A percentile compares a stretch with the other conserved stretches of the same genome.
phyloP scores from a whole-genome alignment of 495 filamentous ascomycete species.

The Podospora didyma region DNA sequence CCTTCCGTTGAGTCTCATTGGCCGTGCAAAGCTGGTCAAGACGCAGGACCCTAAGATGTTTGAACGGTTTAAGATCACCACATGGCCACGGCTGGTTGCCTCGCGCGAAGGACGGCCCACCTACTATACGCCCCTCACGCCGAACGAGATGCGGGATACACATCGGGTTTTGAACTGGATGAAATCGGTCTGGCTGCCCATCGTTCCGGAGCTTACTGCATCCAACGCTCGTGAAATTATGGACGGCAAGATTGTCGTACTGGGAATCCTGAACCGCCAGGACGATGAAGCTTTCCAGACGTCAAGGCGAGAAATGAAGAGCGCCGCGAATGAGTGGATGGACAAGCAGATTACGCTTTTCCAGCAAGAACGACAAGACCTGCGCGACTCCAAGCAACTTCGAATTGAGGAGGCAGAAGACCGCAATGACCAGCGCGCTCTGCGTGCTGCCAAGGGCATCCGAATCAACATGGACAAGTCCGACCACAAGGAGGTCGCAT shows the following conservation, averaged over 20 bases:
- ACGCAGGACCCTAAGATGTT: slow-evolving; percentile 69
- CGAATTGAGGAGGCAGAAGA: slow-evolving; percentile 96
- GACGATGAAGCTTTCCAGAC: slow-evolving; percentile 72
- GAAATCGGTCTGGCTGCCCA: slow-evolving; percentile 94
- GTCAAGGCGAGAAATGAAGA: slow-evolving; percentile 87
- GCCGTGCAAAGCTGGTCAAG: slow-evolving; percentile 87
- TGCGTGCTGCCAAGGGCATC: slow-evolving; percentile 87
- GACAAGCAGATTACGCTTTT: slow-evolving; percentile 88
- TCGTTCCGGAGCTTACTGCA: slow-evolving; percentile 90
- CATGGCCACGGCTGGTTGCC: slow-evolving; percentile 87
- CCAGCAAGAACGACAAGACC: slow-evolving; percentile 84
- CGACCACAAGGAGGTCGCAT: slow-evolving; percentile 82
- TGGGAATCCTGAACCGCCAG: slow-evolving; percentile 81
- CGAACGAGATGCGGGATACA: slow-evolving; percentile 85
- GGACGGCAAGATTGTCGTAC: slow-evolving; percentile 86
- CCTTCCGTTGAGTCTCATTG: slow-evolving; percentile 78
- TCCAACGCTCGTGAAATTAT: slow-evolving; percentile 91
- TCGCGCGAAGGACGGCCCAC: slow-evolving; percentile 83
- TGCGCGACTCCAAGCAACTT: slow-evolving; percentile 89
- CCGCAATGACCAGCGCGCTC: slow-evolving; percentile 79
- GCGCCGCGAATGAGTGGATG: slow-evolving; percentile 95
- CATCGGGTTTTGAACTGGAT: slow-evolving; percentile 83
- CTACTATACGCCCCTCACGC: slow-evolving; percentile 80
- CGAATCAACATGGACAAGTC: slow-evolving; percentile 82
- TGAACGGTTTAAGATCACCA: slow-evolving; percentile 86